These are phyloP conservation scores for Pythium aquatile DNA, from an alignment of 352 stramenopile species.

Conservation along the genomic window DNA sequence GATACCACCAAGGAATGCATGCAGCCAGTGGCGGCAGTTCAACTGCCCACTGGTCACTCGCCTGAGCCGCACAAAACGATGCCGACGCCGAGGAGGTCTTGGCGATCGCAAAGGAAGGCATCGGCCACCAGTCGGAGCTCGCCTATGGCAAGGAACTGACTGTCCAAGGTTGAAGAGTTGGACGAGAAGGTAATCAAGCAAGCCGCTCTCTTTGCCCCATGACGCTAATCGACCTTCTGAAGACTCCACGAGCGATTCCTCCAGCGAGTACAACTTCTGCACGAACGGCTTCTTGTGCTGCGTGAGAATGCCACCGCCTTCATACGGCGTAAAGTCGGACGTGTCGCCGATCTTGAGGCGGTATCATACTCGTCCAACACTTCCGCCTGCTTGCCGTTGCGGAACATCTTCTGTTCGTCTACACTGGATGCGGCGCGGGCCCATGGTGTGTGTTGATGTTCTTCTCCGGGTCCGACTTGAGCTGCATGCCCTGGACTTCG, in stretches of 20 bases:
- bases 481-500: conserved; percentile 75
- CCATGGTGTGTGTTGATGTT: conserved; percentile 80
- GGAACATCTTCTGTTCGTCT: conserved; percentile 83
- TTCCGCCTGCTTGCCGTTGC: conserved; percentile 82
- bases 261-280: conserved; percentile 72
- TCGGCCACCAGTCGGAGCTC: no score
- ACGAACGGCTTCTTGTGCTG: conserved; percentile 84
- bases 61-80: no score
- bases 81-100: no score
- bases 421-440: conserved; percentile 74
- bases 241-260: conserved; percentile 76
- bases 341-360: conserved; percentile 82
- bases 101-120: conserved; percentile 65
- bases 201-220: conserved; percentile 68
- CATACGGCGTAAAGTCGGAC: conserved; percentile 75
- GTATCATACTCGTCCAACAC: conserved; percentile 85
- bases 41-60: no score
- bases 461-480: conserved; percentile 55
- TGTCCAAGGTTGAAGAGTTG: no score
- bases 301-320: conserved; percentile 76
- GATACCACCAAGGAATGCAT: conserved; percentile 81
- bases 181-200: no score
- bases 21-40: conserved; percentile 82
- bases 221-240: conserved; percentile 72
- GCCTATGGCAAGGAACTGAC: no score